Conservation (phyloP, 371 early-diverging fungal species). For the Cokeromyces recurvatus region DNA sequence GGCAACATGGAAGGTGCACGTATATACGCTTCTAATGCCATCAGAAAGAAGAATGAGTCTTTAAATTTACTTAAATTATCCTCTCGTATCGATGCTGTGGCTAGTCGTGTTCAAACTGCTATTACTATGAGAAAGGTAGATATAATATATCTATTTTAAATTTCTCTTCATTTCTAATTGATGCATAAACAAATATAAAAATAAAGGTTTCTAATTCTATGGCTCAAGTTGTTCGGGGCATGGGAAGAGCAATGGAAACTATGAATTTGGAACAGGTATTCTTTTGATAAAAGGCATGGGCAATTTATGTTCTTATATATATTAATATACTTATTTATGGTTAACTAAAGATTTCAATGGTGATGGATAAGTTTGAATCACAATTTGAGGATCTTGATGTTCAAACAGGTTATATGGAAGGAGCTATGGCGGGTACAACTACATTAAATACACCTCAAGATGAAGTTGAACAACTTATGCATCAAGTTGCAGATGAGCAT, state of each 20-base stretch:
- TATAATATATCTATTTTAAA: not conserved
- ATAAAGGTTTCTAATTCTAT: conserved; percentile 63
- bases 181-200: not conserved
- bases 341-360: conserved; percentile 84
- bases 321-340: no score
- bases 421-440: conserved; percentile 83
- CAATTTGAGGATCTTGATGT: conserved; percentile 95
- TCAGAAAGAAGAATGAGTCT: conserved; percentile 94
- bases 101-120: conserved; percentile 91
- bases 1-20: conserved; percentile 93
- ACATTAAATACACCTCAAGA: conserved; percentile 80
- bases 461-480: conserved; percentile 88
- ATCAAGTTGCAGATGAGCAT: conserved; percentile 92
- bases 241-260: conserved; percentile 89
- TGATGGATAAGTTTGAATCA: conserved; percentile 93
- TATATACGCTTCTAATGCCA: conserved; percentile 94
- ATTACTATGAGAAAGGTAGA: conserved; percentile 87
- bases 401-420: conserved; percentile 90
- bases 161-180: not conserved
- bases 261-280: conserved; percentile 90
- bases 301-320: not conserved
- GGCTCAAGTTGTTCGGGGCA: conserved; percentile 83
- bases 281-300: not conserved
- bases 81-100: conserved; percentile 91
- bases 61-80: conserved; percentile 84